phyloP scores from a whole-genome alignment of 257 asterid species.

The Thymus mandschuricus region DNA sequence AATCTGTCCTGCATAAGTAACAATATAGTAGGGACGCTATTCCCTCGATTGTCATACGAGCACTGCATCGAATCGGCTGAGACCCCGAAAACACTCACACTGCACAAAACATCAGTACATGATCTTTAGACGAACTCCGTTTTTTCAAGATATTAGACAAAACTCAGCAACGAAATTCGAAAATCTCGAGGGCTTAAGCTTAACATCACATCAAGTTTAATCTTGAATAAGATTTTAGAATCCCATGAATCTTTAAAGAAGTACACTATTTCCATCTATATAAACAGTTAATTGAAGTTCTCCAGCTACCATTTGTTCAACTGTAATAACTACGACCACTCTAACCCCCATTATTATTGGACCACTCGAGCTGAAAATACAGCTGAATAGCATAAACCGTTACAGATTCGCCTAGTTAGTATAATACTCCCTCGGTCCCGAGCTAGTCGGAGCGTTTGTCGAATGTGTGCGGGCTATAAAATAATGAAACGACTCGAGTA shows the following conservation, averaged over 20 bases:
- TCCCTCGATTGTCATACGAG: conserved; percentile 83
- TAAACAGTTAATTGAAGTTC: conserved; percentile 19
- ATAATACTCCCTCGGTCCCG: too few species aligned
- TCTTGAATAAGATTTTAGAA: conserved; percentile 9
- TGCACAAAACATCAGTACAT: conserved; percentile 36
- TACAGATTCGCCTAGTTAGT: too few species aligned
- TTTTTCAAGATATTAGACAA: background rate
- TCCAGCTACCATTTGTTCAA: conserved; percentile 32
- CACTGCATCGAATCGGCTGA: conserved; percentile 99
- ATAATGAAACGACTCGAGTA: background rate
- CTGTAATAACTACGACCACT: conserved; percentile 34
- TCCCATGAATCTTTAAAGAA: conserved; percentile 34
- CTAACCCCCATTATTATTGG: conserved; percentile 27
- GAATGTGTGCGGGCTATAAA: conserved; percentile 4
- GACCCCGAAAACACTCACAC: conserved; percentile 94
- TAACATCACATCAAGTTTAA: conserved; percentile 12
- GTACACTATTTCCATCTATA: conserved; percentile 5
- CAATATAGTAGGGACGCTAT: conserved; percentile 96
- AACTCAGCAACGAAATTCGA: background rate
- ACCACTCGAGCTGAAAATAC: conserved; percentile 29
- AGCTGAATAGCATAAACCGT: conserved; percentile 18
- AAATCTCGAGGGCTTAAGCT: background rate
- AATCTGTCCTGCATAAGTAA: conserved; percentile 83
- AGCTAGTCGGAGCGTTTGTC: too few species aligned
- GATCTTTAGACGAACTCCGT: background rate